Percentiles rank a stretch among this genome's conserved stretches.
These are phyloP conservation scores for Stramenopiles sp. DNA, from an alignment of 352 stramenopile species.

Conservation along the genomic window DNA sequence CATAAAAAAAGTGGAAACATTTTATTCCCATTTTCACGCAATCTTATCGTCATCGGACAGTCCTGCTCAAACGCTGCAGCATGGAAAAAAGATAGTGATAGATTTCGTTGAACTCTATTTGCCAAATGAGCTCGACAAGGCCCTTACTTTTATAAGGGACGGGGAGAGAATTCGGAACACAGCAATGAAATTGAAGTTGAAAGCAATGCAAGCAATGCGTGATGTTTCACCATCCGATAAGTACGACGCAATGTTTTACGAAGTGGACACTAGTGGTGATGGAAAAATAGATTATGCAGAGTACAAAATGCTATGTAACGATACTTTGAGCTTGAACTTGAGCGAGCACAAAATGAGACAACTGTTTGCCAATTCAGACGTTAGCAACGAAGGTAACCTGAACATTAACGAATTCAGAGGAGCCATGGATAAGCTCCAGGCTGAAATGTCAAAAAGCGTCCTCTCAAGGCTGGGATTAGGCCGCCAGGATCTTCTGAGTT, in stretches of 20 bases:
- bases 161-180: too few species aligned
- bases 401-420: neutral
- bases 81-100: too few species aligned
- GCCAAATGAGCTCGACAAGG: too few species aligned
- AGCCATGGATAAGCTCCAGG: neutral
- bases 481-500: neutral
- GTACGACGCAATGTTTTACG: neutral
- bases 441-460: neutral
- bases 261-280: slow-evolving; percentile 2
- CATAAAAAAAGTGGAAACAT: too few species aligned
- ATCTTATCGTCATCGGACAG: too few species aligned
- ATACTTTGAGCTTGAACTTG: neutral
- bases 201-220: neutral
- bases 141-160: too few species aligned
- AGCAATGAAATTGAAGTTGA: too few species aligned
- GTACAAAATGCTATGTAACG: neutral
- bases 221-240: neutral
- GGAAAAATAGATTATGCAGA: neutral
- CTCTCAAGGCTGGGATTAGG: neutral
- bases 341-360: neutral
- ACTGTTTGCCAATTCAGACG: neutral
- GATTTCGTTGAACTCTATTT: too few species aligned
- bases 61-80: too few species aligned
- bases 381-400: neutral
- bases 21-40: too few species aligned